Evolutionary conservation across 2,329 filamentous ascomycete genomes (phyloP).

Genomic region (Hortaea sp.): DNA sequence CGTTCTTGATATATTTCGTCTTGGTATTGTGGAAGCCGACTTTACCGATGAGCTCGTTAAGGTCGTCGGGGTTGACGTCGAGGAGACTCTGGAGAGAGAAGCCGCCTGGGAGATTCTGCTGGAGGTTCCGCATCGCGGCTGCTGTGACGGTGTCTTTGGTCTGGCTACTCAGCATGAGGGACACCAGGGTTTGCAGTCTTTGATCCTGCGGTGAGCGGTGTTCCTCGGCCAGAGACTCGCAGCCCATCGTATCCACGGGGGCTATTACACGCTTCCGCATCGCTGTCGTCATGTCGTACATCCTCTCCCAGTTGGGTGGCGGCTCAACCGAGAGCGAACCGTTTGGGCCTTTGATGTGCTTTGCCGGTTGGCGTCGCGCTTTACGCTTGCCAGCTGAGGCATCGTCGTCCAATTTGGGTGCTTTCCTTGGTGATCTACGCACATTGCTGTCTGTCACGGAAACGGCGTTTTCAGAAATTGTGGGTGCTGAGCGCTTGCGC

Average conservation of each 20-base stretch:
- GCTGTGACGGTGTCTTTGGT: slow-evolving; percentile 90
- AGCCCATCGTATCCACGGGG: slow-evolving; percentile 96
- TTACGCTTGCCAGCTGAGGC: slow-evolving; percentile 8
- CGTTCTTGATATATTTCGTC: slow-evolving; percentile 59
- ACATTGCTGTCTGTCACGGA: slow-evolving; percentile 2
- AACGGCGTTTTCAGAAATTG: not conserved
- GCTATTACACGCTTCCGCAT: slow-evolving; percentile 68
- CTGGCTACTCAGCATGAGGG: slow-evolving; percentile 84
- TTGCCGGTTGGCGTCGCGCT: slow-evolving; percentile 21
- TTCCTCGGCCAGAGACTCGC: slow-evolving; percentile 61
- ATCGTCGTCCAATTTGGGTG: slow-evolving; percentile 12
- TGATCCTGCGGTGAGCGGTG: slow-evolving; percentile 44
- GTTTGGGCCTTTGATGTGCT: slow-evolving; percentile 23
- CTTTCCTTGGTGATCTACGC: slow-evolving; percentile 21
- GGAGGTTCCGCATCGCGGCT: slow-evolving; percentile 67
- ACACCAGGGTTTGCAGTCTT: slow-evolving; percentile 76
- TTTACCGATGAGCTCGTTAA: slow-evolving; percentile 68
- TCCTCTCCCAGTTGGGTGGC: slow-evolving; percentile 71
- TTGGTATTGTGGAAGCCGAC: slow-evolving; percentile 96
- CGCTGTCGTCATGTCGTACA: slow-evolving; percentile 65
- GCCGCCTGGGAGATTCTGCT: slow-evolving; percentile 57
- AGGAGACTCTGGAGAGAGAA: slow-evolving; percentile 72
- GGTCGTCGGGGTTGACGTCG: slow-evolving; percentile 52
- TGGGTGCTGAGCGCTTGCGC: not conserved
- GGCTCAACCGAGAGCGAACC: slow-evolving; percentile 31